phyloP scores from a whole-genome alignment of 2,329 filamentous ascomycete species.

The Paracoccidioides brasiliensis region DNA sequence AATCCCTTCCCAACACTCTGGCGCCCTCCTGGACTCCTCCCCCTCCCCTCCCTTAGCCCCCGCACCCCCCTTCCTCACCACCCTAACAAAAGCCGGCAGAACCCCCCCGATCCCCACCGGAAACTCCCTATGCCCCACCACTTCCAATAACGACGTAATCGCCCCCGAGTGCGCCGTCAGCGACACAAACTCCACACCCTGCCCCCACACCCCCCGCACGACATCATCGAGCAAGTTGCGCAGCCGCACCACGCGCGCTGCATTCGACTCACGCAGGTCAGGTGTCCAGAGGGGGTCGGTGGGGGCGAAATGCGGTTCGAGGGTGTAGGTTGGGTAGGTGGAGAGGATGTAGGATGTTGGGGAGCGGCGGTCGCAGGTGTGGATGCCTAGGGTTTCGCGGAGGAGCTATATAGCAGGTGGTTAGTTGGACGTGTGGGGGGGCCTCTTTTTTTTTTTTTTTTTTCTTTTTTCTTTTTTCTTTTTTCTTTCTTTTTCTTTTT shows the following conservation, averaged over 20 bases:
- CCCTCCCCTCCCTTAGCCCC: constrained; percentile 11
- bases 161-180: constrained; percentile 48
- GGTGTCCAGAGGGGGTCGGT: constrained; percentile 41
- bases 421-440: not conserved
- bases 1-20: constrained; percentile 15
- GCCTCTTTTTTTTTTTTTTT: not conserved
- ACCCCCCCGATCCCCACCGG: constrained; percentile 37
- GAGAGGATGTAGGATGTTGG: constrained; percentile 35
- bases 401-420: constrained; percentile 28
- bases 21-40: constrained; percentile 17
- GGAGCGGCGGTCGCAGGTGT: constrained; percentile 48
- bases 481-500: not conserved
- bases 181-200: constrained; percentile 33
- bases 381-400: constrained; percentile 46
- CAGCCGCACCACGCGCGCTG: constrained; percentile 36
- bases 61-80: constrained; percentile 17
- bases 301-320: constrained; percentile 43
- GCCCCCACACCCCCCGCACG: constrained; percentile 31
- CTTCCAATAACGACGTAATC: constrained; percentile 40
- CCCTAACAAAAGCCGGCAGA: constrained; percentile 39
- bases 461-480: not conserved
- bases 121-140: constrained; percentile 36
- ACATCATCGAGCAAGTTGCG: constrained; percentile 40
- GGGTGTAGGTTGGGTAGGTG: constrained; percentile 37
- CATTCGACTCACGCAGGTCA: constrained; percentile 36